Evolutionary conservation across 371 early-diverging fungal species (phyloP).

Genomic region (Mucor plumbeus): DNA sequence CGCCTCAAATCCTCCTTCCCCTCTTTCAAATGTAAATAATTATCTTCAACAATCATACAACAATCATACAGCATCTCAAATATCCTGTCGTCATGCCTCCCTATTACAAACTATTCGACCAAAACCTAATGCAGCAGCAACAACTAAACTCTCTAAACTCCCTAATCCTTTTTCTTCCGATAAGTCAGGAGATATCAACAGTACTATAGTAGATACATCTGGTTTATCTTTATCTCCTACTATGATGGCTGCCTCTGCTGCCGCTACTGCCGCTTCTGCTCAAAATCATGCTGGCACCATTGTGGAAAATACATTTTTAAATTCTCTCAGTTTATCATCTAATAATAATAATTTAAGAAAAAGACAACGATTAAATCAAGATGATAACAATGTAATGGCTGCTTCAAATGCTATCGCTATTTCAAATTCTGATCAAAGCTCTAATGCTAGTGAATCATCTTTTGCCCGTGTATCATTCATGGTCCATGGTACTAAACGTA

Average conservation of each 20-base stretch:
- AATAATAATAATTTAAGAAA: not conserved
- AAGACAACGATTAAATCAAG: not conserved
- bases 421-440: not conserved
- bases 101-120: constrained; percentile 8
- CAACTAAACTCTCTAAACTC: not conserved
- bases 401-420: not conserved
- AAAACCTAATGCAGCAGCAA: not conserved
- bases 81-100: constrained; percentile 1
- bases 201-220: not conserved
- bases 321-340: constrained; percentile 17
- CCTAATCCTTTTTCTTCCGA: not conserved
- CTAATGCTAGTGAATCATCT: not conserved
- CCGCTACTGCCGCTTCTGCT: constrained; percentile 12
- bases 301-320: constrained; percentile 27
- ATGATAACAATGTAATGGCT: not conserved
- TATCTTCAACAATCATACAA: not conserved
- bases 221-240: constrained; percentile 15
- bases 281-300: constrained; percentile 23
- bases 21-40: not conserved
- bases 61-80: not conserved
- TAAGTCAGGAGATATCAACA: not conserved
- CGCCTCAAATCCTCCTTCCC: constrained; percentile 23
- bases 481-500: not conserved
- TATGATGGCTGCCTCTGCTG: constrained; percentile 18
- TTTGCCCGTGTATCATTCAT: constrained; percentile 8